Conservation (phyloP, 1,139 yeast species). For the Scheffersomyces titani region DNA sequence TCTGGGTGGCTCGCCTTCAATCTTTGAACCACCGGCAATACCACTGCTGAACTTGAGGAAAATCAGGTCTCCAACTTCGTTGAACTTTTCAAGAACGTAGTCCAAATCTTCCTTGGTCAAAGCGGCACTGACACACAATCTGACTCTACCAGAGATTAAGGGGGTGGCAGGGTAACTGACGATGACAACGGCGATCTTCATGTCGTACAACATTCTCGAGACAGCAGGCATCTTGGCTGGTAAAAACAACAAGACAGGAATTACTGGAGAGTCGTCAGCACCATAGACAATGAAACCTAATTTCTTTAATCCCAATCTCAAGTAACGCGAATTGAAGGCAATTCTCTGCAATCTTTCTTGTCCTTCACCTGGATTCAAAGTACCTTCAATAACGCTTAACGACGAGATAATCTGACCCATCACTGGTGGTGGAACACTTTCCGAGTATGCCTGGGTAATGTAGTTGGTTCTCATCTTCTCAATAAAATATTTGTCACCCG, state of each 20-base stretch:
- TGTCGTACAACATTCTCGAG: conserved; percentile 75
- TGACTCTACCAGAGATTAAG: conserved; percentile 81
- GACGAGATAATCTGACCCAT: conserved; percentile 86
- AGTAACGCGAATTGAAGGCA: conserved; percentile 92
- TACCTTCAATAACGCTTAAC: conserved; percentile 75
- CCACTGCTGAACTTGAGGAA: conserved; percentile 80
- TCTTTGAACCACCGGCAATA: conserved; percentile 64
- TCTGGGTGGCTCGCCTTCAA: conserved; percentile 65
- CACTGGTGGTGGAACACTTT: conserved; percentile 88
- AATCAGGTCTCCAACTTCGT: conserved; percentile 77
- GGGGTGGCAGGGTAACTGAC: conserved; percentile 99
- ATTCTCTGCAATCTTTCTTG: conserved; percentile 85
- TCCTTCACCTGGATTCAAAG: conserved; percentile 90
- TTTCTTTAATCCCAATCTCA: conserved; percentile 85
- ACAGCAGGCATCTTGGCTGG: conserved; percentile 96
- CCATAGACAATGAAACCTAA: conserved; percentile 94
- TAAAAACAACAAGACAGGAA: conserved; percentile 81
- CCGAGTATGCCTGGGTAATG: conserved; percentile 77
- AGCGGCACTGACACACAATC: conserved; percentile 91
- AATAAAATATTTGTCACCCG: conserved; percentile 67
- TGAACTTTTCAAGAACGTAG: conserved; percentile 66
- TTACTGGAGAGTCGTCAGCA: conserved; percentile 94
- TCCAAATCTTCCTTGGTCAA: conserved; percentile 94
- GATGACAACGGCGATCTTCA: conserved; percentile 89
- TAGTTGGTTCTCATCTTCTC: conserved; percentile 74